These are phyloP conservation scores for Nidularia sp. DNA, from an alignment of 768 basidiomycete genomes.

Conservation along the genomic window DNA sequence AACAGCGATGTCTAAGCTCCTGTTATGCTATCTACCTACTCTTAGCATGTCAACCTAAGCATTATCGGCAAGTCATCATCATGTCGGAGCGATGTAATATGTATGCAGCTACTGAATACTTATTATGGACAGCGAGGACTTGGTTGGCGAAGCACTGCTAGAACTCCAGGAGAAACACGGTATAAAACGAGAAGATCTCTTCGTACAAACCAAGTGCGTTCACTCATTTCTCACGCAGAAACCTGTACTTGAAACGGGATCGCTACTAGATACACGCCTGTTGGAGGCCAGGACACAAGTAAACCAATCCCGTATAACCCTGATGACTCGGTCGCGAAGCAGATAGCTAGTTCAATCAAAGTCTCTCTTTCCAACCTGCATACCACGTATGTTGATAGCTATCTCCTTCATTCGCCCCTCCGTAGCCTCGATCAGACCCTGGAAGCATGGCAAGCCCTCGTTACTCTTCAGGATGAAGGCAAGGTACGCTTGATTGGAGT, in stretches of 20 bases:
- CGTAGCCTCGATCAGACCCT: conserved; percentile 53
- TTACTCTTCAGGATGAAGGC: conserved; percentile 60
- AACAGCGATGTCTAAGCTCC: background rate
- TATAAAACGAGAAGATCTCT: conserved; percentile 66
- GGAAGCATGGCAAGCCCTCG: conserved; percentile 65
- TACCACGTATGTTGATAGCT: conserved; percentile 74
- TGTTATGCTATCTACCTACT: background rate
- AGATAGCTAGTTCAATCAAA: conserved; percentile 59
- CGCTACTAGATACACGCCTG: conserved; percentile 59
- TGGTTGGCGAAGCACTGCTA: conserved; percentile 72
- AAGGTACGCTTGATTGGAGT: conserved; percentile 65
- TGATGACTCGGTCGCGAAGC: conserved; percentile 42
- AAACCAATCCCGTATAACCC: conserved; percentile 76
- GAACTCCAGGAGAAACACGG: conserved; percentile 51
- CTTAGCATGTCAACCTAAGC: conserved; percentile 67
- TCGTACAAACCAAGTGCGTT: conserved; percentile 75
- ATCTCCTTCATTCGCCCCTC: conserved; percentile 76
- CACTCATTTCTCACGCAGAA: background rate
- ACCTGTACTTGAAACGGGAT: background rate
- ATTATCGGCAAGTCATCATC: conserved; percentile 48
- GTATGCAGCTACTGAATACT: conserved; percentile 1
- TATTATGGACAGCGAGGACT: conserved; percentile 53
- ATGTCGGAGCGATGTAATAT: background rate
- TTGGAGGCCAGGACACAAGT: conserved; percentile 65
- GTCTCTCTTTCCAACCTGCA: conserved; percentile 65